Percentiles rank a stretch among this genome's conserved stretches.
Conservation (phyloP, 1,284 basidiomycete genomes). For the Paramarasmius palmivorus region DNA sequence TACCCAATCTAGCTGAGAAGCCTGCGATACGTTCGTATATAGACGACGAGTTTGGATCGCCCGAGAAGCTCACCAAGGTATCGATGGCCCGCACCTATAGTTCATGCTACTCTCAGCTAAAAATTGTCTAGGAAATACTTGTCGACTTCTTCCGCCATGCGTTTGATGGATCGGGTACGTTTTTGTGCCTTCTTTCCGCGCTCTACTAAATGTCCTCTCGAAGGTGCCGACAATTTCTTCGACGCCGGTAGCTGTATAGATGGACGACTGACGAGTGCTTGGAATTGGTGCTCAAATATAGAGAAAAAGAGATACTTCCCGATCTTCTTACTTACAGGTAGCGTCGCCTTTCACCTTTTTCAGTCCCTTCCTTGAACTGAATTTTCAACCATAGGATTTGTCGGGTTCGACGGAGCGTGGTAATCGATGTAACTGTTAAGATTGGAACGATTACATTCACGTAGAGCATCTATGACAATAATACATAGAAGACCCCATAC, state of each 20-base stretch:
- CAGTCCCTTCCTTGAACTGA: slow-evolving; percentile 5
- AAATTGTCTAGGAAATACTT: slow-evolving; percentile 75
- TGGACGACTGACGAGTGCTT: slow-evolving; percentile 73
- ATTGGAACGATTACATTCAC: neutral
- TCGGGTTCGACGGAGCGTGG: slow-evolving; percentile 85
- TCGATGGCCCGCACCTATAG: no score
- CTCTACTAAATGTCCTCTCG: no score
- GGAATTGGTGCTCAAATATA: slow-evolving; percentile 82
- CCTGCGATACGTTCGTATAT: slow-evolving; percentile 75
- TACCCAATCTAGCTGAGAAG: slow-evolving; percentile 61
- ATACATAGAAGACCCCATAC: no score
- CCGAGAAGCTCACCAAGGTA: slow-evolving; percentile 61
- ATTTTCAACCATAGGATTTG: slow-evolving; percentile 54
- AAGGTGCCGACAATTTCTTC: slow-evolving; percentile 80
- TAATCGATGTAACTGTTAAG: slow-evolving; percentile 28
- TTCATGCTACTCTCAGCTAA: no score
- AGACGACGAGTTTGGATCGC: slow-evolving; percentile 75
- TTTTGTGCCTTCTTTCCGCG: no score
- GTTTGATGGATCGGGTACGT: slow-evolving; percentile 82
- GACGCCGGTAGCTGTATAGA: slow-evolving; percentile 68
- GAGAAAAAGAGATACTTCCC: slow-evolving; percentile 85
- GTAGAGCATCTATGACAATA: neutral
- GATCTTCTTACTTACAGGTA: slow-evolving; percentile 75
- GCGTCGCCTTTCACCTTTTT: slow-evolving; percentile 30
- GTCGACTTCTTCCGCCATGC: slow-evolving; percentile 82